Evolutionary conservation across 257 asterid species (phyloP).

Genomic region (Forsythia viridissima): DNA sequence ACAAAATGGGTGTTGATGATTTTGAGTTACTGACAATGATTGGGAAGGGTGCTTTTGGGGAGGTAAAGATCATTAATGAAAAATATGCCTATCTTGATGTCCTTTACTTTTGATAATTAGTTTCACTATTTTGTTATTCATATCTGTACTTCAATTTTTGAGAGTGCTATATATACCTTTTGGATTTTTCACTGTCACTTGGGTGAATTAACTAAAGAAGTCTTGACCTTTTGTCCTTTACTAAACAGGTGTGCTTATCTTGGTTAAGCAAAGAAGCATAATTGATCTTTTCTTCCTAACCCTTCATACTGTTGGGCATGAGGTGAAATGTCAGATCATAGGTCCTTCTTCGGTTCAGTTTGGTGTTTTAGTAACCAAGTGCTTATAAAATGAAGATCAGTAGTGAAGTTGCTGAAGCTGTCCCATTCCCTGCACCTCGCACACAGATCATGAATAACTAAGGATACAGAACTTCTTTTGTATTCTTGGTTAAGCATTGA

Average conservation of each 20-base stretch:
- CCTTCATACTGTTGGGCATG: neutral
- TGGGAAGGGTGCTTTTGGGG: conserved; percentile 99
- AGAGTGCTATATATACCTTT: neutral
- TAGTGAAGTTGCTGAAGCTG: no score
- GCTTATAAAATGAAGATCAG: no score
- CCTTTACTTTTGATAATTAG: neutral
- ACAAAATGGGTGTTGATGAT: conserved; percentile 93
- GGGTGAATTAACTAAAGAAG: conserved; percentile 17
- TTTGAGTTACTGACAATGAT: conserved; percentile 95
- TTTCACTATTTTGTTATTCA: conserved; percentile 1
- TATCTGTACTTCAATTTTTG: neutral
- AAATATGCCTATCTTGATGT: neutral
- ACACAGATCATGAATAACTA: neutral
- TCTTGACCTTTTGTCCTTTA: neutral
- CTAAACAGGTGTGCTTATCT: neutral
- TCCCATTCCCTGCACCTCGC: neutral
- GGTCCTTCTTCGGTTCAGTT: neutral
- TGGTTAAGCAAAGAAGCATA: conserved; percentile 1
- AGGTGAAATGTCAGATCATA: neutral
- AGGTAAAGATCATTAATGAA: conserved; percentile 50
- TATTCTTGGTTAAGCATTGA: neutral
- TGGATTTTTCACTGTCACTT: neutral
- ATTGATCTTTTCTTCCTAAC: neutral
- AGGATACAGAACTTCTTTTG: no score
- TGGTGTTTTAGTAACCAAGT: neutral